Base-by-base conservation (phyloP, 257 asterid genomes). In the Cinchona pubescens region DNA sequence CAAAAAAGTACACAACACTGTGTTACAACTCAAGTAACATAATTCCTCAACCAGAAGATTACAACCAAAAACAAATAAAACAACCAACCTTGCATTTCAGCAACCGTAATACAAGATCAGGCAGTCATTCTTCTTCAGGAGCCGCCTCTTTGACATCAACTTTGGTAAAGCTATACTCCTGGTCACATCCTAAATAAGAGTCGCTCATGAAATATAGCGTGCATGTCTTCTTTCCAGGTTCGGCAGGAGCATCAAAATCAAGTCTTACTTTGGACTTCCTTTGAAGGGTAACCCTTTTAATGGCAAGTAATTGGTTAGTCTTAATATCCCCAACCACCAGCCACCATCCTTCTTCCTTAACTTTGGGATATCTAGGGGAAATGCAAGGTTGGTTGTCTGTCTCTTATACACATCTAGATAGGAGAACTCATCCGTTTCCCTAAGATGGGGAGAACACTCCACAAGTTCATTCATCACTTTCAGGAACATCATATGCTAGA, bases 311-410 rank as follows among this genome's bases (percentile, higher is more conserved):
- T 42, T 81, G 83, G 79, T 81, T 81, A 53, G 79, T 84, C 42
- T 74, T 81, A 34, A 81, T 75, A 43, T 84, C 88, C 0, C 88
- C 88, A 2, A 81, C 72, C 58, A 84, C 88, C 42, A 84, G 80
- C 88, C 88, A 84, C 88, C 88, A 79, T 32, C 88, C 88, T 76
- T 84, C 88, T 60, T 84, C 85, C 67, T 84, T 84, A 35, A 72
- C 65, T 63, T 81, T 81, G 30, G 88, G 88, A 69, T 79, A 84
- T 37, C 83, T 79, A 23, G 80, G 88, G 15, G 84, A 82, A 65
- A 75, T 80, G 12, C 81, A 84, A 3, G 88, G 82, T 64, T n/a
- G n/a, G n/a, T n/a, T n/a, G n/a, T n/a, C n/a, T n/a, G n/a, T n/a
- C n/a, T n/a, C n/a, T n/a, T n/a, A n/a, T n/a, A n/a, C n/a, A n/a